Conservation (phyloP, 257 asterid species). For the Przewalskia tangutica region DNA sequence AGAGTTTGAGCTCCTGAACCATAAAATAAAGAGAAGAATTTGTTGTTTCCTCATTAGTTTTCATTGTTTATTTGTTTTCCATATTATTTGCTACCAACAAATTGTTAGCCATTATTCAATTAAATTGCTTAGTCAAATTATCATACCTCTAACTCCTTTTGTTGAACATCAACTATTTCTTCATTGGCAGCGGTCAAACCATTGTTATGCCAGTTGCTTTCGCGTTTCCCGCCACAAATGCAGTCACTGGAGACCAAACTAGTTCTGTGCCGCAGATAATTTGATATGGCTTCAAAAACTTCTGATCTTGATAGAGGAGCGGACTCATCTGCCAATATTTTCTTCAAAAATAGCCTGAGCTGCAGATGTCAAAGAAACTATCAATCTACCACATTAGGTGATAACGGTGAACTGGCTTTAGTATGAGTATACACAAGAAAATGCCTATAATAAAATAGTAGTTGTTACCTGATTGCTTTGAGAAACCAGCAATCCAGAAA, state of each 20-base stretch:
- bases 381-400: conserved; percentile 2
- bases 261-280: conserved; percentile 51
- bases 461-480: conserved; percentile 67
- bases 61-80: background rate
- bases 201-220: conserved; percentile 12
- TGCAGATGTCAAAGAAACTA: conserved; percentile 20
- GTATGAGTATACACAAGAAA: background rate
- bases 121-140: background rate
- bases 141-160: conserved; percentile 59
- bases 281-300: conserved; percentile 51
- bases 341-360: conserved; percentile 66
- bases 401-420: background rate
- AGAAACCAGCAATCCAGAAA: conserved; percentile 52
- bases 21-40: background rate
- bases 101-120: background rate
- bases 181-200: conserved; percentile 19
- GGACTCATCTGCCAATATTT: conserved; percentile 36
- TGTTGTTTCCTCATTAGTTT: background rate
- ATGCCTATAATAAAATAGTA: background rate
- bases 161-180: conserved; percentile 51
- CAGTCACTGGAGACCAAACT: conserved; percentile 57
- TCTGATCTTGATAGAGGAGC: conserved; percentile 42
- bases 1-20: conserved; percentile 57
- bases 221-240: conserved; percentile 53
- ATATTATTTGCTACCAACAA: background rate